Evolutionary conservation across 2,329 filamentous ascomycete genomes (phyloP).

Genomic region (Zymoseptoria passerinii): DNA sequence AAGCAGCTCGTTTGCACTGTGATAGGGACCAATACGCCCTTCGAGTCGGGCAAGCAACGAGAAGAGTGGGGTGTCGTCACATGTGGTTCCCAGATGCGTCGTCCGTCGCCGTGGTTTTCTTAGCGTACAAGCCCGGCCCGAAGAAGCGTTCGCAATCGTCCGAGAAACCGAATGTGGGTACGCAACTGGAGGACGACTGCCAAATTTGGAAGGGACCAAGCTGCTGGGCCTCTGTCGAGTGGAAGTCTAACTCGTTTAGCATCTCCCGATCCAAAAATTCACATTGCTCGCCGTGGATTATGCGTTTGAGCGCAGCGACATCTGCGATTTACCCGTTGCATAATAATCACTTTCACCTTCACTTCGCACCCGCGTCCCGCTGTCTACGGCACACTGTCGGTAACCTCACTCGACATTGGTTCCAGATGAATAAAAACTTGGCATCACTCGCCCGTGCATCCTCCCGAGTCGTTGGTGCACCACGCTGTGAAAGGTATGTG

Average conservation of each 20-base stretch:
- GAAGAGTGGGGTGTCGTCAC: neutral
- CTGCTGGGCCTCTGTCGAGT: neutral
- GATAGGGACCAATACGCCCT: too few species aligned
- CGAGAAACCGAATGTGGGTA: neutral
- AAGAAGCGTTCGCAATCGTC: neutral
- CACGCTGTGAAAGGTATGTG: neutral
- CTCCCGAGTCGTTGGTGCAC: neutral
- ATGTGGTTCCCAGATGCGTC: neutral
- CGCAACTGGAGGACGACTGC: neutral
- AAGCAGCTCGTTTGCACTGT: too few species aligned
- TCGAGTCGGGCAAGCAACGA: neutral
- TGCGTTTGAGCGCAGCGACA: neutral
- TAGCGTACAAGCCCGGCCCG: neutral
- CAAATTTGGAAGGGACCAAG: neutral
- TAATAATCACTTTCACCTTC: neutral
- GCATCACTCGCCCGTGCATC: neutral
- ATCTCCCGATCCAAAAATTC: neutral
- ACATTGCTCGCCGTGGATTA: neutral
- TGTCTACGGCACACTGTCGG: neutral
- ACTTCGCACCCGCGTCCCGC: neutral
- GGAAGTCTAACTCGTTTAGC: neutral
- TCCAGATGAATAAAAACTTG: neutral
- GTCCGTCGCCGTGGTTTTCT: neutral
- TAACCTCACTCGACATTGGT: neutral
- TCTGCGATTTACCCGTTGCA: neutral